Evolutionary conservation across 805 yeast genomes (phyloP).

Genomic region (Pichia phayaonensis): DNA sequence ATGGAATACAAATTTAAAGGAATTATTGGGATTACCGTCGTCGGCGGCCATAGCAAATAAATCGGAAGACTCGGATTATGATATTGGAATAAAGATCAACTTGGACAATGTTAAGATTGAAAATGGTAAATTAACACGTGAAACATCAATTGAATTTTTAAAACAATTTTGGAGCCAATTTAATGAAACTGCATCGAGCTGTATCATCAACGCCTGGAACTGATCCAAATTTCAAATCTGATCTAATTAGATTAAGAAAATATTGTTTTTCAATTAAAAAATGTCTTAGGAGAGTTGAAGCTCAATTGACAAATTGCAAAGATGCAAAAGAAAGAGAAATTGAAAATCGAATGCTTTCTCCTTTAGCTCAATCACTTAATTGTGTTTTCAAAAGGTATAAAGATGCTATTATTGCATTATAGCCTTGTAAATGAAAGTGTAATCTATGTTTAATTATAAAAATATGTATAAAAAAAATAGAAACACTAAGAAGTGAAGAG

Average conservation of each 20-base stretch:
- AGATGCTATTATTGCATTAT: conserved; percentile 25
- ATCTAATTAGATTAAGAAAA: conserved; percentile 32
- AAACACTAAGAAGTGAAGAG: too few species aligned
- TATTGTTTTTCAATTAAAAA: conserved; percentile 43
- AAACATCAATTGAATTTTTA: conserved; percentile 67
- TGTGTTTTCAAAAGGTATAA: conserved; percentile 43
- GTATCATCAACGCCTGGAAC: conserved; percentile 23
- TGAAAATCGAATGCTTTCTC: conserved; percentile 28
- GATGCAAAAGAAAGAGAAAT: conserved; percentile 12
- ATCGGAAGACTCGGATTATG: conserved; percentile 8
- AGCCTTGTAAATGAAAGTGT: too few species aligned
- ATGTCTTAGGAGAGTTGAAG: conserved; percentile 37
- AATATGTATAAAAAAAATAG: too few species aligned
- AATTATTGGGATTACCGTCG: conserved; percentile 7
- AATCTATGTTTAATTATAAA: too few species aligned
- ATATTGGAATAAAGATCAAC: conserved; percentile 28
- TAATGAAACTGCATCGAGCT: conserved; percentile 31
- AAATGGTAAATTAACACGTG: conserved; percentile 52
- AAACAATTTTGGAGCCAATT: conserved; percentile 69
- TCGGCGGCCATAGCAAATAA: conserved; percentile 1
- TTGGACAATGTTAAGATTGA: conserved; percentile 29
- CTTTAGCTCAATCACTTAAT: conserved; percentile 36
- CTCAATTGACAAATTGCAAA: conserved; percentile 16
- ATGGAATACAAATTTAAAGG: conserved; percentile 27
- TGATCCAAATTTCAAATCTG: conserved; percentile 26